Evolutionary conservation across 352 stramenopile species (phyloP).

Genomic region (Phytophthora fragariae): DNA sequence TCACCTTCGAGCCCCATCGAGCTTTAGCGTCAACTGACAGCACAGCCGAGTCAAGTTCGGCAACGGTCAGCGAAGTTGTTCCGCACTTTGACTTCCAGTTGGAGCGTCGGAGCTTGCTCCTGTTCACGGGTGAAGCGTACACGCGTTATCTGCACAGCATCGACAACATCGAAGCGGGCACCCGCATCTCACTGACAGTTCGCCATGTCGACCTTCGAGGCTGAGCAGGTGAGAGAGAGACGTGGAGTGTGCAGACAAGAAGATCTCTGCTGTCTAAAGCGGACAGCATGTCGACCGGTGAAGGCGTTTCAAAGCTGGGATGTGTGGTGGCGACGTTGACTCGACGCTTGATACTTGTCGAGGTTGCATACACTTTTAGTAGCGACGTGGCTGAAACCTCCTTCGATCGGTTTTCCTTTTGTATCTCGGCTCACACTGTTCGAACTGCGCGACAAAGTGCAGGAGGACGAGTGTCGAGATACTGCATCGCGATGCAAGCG

Average conservation of each 20-base stretch:
- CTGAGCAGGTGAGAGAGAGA: neutral
- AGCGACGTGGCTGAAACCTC: constrained; percentile 21
- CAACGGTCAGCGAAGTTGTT: neutral
- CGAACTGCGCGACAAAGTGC: constrained; percentile 10
- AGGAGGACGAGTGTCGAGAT: constrained; percentile 10
- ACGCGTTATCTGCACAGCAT: constrained; percentile 70
- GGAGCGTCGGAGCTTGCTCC: constrained; percentile 56
- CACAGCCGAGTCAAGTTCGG: neutral
- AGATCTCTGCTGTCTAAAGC: neutral
- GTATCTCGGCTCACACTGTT: constrained; percentile 22
- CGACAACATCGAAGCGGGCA: constrained; percentile 53
- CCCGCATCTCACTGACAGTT: constrained; percentile 67
- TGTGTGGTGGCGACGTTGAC: constrained; percentile 12
- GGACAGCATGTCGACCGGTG: constrained; percentile 4
- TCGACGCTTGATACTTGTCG: constrained; percentile 16
- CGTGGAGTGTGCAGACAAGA: neutral
- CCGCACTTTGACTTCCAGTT: constrained; percentile 52
- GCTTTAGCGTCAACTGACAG: constrained; percentile 16
- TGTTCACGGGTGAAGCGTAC: constrained; percentile 71
- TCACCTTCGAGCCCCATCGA: constrained; percentile 72
- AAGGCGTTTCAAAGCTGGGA: constrained; percentile 26
- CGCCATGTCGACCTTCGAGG: constrained; percentile 49
- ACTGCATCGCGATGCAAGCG: constrained; percentile 5
- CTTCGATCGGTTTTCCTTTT: constrained; percentile 26
- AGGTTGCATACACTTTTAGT: constrained; percentile 23